These are phyloP conservation scores for Amphibolis antarctica DNA, from an alignment of 106 monocot species.

Conservation along the genomic window DNA sequence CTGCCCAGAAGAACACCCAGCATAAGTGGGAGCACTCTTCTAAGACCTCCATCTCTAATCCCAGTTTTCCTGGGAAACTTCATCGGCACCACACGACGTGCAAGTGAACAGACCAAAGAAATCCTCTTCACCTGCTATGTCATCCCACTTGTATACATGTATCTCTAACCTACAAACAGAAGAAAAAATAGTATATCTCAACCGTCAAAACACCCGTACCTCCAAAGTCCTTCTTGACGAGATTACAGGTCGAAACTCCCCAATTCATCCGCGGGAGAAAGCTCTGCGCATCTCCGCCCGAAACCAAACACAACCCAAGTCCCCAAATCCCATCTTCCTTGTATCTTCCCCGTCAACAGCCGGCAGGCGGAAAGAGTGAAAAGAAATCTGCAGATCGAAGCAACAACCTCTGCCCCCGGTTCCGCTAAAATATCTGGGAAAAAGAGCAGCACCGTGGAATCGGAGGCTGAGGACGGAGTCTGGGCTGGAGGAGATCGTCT, in stretches of 20 bases:
- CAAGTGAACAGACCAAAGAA: not conserved
- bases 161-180: not conserved
- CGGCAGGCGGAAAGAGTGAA: too few species aligned
- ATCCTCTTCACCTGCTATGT: not conserved
- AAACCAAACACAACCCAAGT: not conserved
- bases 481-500: too few species aligned
- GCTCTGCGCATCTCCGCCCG: not conserved
- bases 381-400: too few species aligned
- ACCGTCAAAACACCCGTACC: not conserved
- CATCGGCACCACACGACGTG: conserved; percentile 4
- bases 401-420: too few species aligned
- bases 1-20: conserved; percentile 8
- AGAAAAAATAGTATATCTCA: not conserved
- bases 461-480: too few species aligned
- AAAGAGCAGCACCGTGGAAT: too few species aligned
- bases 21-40: conserved; percentile 18
- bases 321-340: not conserved
- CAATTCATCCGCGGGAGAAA: not conserved
- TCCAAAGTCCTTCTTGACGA: not conserved
- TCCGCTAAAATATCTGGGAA: too few species aligned
- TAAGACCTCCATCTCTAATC: conserved; percentile 18
- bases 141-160: too few species aligned
- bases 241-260: not conserved
- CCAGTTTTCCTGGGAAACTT: conserved; percentile 32
- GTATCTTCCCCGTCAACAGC: not conserved